Evolutionary conservation across 192 early-diverging fungal genomes (phyloP).

Genomic region (Dispira simplex): DNA sequence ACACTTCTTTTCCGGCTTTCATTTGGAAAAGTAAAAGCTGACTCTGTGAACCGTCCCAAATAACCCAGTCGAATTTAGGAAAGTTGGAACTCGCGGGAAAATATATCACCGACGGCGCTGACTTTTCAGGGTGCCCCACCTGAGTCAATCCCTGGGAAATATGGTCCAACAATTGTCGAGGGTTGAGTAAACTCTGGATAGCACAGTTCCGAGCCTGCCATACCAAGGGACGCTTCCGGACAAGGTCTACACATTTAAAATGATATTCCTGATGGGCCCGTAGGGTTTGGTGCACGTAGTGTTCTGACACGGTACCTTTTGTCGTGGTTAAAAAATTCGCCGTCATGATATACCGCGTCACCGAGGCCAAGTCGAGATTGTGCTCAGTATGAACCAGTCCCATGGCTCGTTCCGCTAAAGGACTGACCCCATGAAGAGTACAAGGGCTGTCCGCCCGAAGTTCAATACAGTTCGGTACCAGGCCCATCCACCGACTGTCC

Average conservation of each 20-base stretch:
- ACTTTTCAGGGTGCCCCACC: not conserved
- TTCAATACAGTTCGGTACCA: not conserved
- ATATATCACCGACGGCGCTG: not conserved
- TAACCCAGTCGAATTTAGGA: slow-evolving; percentile 8
- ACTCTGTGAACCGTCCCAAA: not conserved
- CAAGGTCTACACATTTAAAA: not conserved
- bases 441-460: not conserved
- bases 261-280: not conserved
- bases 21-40: not conserved
- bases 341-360: not conserved
- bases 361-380: not conserved
- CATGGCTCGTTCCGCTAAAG: not conserved
- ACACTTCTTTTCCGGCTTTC: slow-evolving; percentile 3
- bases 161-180: not conserved
- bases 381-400: not conserved
- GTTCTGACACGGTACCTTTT: slow-evolving; percentile 8
- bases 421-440: not conserved
- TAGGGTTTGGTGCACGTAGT: not conserved
- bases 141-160: not conserved
- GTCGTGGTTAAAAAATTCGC: slow-evolving; percentile 10
- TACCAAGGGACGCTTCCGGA: not conserved
- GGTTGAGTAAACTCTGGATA: not conserved
- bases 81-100: slow-evolving; percentile 2
- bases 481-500: not conserved
- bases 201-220: not conserved